phyloP scores from a whole-genome alignment of 1,139 yeast species.

The Blastobotrys serpentis region DNA sequence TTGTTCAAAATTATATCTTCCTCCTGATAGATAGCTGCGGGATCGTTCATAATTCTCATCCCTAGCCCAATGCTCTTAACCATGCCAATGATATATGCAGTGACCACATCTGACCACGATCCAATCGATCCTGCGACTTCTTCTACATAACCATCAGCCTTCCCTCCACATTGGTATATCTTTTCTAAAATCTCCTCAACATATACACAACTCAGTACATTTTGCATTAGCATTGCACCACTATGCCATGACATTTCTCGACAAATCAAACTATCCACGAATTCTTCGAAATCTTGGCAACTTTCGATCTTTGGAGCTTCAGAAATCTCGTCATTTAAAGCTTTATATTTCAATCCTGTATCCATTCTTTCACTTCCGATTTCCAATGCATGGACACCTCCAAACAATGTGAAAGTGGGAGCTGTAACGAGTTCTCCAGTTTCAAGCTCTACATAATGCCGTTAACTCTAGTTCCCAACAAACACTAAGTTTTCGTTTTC shows the following conservation, averaged over 20 bases:
- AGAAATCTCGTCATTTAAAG: constrained; percentile 30
- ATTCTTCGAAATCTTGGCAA: constrained; percentile 25
- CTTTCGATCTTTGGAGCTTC: constrained; percentile 28
- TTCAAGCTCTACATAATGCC: constrained; percentile 23
- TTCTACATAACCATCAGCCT: constrained; percentile 16
- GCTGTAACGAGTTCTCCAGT: constrained; percentile 35
- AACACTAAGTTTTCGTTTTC: no score
- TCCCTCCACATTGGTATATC: constrained; percentile 18
- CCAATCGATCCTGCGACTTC: constrained; percentile 17
- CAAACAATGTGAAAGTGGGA: constrained; percentile 33
- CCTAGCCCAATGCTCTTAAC: constrained; percentile 30
- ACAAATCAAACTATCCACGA: constrained; percentile 36
- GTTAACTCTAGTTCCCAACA: no score
- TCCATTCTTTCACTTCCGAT: constrained; percentile 42
- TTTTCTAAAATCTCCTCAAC: constrained; percentile 35
- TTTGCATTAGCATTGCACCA: constrained; percentile 40
- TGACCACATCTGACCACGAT: constrained; percentile 29
- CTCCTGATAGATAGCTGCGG: constrained; percentile 31
- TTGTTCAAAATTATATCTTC: constrained; percentile 34
- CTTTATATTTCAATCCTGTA: constrained; percentile 38
- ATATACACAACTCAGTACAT: constrained; percentile 37
- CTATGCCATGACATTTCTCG: constrained; percentile 41
- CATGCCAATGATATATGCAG: constrained; percentile 30
- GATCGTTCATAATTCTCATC: constrained; percentile 23
- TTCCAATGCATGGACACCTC: constrained; percentile 42